These are phyloP conservation scores for Sanghuangporus sanghuang DNA, from an alignment of 1,284 basidiomycete genomes.

Conservation along the genomic window DNA sequence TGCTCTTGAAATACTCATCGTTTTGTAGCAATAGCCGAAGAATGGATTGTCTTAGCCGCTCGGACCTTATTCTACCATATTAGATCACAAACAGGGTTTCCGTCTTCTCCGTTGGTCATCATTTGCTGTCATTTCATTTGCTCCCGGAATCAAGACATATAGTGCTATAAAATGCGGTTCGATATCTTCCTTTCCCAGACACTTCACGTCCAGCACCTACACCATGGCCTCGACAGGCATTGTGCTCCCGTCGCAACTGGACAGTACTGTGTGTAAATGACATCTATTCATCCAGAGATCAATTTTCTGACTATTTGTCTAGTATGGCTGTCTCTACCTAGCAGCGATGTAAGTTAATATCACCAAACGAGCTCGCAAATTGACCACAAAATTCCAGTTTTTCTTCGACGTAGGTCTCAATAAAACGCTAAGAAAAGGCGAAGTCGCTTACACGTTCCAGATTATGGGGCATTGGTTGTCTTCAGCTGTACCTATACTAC, in stretches of 20 bases:
- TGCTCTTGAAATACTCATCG: too few relatives aligned
- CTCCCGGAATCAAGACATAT: too few relatives aligned
- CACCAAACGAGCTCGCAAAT: not conserved
- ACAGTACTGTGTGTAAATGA: not conserved
- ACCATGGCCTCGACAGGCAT: not conserved
- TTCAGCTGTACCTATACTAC: not conserved
- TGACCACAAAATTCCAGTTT: not conserved
- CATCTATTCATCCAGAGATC: not conserved
- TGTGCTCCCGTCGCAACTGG: not conserved
- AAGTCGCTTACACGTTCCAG: not conserved
- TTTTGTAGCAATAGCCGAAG: too few relatives aligned
- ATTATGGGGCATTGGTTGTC: not conserved
- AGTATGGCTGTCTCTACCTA: not conserved
- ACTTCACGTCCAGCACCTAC: not conserved
- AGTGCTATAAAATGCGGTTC: too few relatives aligned
- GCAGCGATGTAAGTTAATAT: not conserved
- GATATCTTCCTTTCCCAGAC: not conserved
- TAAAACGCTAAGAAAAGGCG: not conserved
- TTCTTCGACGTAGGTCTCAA: not conserved
- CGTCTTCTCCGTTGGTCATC: too few relatives aligned
- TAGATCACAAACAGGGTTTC: too few relatives aligned
- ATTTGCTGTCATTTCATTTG: too few relatives aligned
- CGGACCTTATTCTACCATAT: too few relatives aligned
- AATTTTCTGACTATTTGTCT: not conserved
- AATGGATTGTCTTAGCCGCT: too few relatives aligned